These are phyloP conservation scores for Lipomyces kockii DNA, from an alignment of 805 yeast species.

Conservation along the genomic window DNA sequence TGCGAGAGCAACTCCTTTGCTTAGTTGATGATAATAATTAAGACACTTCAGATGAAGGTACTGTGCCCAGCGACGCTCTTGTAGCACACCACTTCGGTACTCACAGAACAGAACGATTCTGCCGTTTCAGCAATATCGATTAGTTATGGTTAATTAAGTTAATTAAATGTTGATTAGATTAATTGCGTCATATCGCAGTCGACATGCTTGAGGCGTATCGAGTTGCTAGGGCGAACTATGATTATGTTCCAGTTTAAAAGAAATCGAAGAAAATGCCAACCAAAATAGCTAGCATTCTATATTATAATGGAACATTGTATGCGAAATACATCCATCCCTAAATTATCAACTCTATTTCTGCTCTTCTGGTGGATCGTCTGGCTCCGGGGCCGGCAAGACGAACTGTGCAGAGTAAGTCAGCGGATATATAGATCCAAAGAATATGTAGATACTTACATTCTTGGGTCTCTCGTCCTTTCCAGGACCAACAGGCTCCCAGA, in stretches of 20 bases:
- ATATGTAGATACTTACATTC: slow-evolving; percentile 24
- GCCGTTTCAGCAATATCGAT: not conserved
- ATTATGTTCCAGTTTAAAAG: not conserved
- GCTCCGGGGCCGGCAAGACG: slow-evolving; percentile 81
- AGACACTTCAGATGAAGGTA: no score
- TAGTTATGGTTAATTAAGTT: no score
- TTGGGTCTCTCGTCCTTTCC: slow-evolving; percentile 84
- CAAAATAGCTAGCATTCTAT: not conserved
- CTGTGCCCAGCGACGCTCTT: not conserved
- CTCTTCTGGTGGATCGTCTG: slow-evolving; percentile 61
- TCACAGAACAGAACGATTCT: not conserved
- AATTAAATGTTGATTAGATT: not conserved
- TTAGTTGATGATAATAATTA: not conserved
- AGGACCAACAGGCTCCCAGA: slow-evolving; percentile 90
- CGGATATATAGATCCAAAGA: not conserved
- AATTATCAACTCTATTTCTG: slow-evolving; percentile 42
- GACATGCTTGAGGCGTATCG: not conserved
- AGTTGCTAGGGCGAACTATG: not conserved
- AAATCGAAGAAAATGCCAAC: not conserved
- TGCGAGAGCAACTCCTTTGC: not conserved
- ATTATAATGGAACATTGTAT: not conserved
- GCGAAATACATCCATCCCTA: not conserved
- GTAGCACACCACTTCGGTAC: not conserved
- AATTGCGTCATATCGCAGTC: not conserved
- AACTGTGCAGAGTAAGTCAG: slow-evolving; percentile 49